These are phyloP conservation scores for Dendrobium chrysotoxum DNA, from an alignment of 106 monocot species.

Conservation along the genomic window DNA sequence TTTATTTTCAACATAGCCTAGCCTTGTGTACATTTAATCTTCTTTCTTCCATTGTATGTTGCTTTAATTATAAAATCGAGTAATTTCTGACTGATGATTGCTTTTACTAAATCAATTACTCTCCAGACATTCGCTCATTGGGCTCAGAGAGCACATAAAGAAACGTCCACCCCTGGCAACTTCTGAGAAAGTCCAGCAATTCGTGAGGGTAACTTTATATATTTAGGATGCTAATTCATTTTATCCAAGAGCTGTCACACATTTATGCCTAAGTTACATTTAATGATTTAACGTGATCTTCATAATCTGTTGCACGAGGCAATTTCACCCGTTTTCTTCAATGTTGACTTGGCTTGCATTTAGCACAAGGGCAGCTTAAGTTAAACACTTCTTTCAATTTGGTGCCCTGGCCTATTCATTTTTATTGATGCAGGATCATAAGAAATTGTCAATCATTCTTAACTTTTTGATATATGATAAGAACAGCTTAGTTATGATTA, in stretches of 20 bases:
- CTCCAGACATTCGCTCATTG: conserved; percentile 72
- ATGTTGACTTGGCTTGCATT: not conserved
- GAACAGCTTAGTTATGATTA: not conserved
- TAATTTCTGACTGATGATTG: conserved; percentile 2
- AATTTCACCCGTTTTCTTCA: not conserved
- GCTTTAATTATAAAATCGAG: not conserved
- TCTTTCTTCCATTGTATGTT: not conserved
- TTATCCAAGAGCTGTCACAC: not conserved
- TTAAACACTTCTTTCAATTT: not conserved
- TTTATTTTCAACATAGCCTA: not conserved
- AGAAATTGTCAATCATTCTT: not conserved
- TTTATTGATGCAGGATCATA: not conserved
- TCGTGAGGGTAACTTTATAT: conserved; percentile 60
- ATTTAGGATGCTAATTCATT: conserved; percentile 3
- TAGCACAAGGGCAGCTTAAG: not conserved
- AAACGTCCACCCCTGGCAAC: conserved; percentile 93
- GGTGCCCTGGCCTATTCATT: not conserved
- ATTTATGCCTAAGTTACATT: not conserved
- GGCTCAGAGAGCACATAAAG: conserved; percentile 95
- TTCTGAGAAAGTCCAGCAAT: conserved; percentile 95
- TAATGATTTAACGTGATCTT: not conserved
- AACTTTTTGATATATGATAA: not conserved
- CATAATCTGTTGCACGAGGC: not conserved
- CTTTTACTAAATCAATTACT: not conserved
- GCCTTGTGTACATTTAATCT: not conserved